Percentiles rank a stretch among this genome's conserved stretches.
Conservation (phyloP, 2,329 filamentous ascomycete genomes). For the Rhynchosporium agropyri region DNA sequence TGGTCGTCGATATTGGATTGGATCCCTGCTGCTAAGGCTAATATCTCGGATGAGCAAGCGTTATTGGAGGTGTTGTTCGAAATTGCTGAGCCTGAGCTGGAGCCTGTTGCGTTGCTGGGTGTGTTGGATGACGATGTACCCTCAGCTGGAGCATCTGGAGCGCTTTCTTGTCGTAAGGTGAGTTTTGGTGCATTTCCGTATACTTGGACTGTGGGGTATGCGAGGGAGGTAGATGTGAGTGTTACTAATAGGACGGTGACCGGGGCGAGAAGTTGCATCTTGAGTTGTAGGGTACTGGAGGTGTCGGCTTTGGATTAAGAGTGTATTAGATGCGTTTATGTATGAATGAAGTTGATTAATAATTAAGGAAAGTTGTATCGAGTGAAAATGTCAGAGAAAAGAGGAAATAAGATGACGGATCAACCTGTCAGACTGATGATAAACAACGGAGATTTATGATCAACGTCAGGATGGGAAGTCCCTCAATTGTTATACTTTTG, state of each 20-base stretch:
- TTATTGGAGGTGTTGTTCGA: neutral
- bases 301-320: neutral
- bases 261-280: constrained; percentile 15
- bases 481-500: neutral
- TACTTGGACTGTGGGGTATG: neutral
- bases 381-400: neutral
- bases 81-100: neutral
- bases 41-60: constrained; percentile 26
- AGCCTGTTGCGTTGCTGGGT: constrained; percentile 4
- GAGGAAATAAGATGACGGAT: constrained; percentile 3
- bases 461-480: neutral
- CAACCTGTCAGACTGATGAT: constrained; percentile 2
- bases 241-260: neutral
- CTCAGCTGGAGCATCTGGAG: neutral
- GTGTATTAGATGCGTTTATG: neutral
- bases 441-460: neutral
- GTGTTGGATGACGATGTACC: neutral
- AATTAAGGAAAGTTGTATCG: neutral
- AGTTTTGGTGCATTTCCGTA: neutral
- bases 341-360: neutral
- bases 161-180: neutral
- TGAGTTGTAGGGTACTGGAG: neutral
- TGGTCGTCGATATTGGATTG: constrained; percentile 34
- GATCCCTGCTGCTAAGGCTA: constrained; percentile 32
- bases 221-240: constrained; percentile 11